These are phyloP conservation scores for Malassezia obtusa DNA, from an alignment of 1,284 basidiomycete genomes.

Conservation along the genomic window DNA sequence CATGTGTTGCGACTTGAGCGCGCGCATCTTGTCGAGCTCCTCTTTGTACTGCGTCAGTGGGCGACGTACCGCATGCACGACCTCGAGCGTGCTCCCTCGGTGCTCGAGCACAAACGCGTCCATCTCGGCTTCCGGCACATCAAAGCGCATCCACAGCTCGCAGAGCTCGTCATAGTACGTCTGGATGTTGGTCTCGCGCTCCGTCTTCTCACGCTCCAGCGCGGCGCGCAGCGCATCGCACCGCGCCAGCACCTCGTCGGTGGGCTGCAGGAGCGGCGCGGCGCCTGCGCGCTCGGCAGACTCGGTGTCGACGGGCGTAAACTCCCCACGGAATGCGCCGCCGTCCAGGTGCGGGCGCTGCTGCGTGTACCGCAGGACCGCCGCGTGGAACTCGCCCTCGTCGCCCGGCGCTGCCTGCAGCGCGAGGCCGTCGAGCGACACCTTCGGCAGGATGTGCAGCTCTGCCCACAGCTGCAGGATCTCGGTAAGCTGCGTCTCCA, in stretches of 20 bases:
- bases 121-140: conserved; percentile 44
- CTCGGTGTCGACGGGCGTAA: conserved; percentile 13
- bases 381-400: conserved; percentile 23
- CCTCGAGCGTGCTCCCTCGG: conserved; percentile 64
- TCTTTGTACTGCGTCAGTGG: conserved; percentile 58
- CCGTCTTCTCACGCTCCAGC: conserved; percentile 35
- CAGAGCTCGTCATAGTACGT: conserved; percentile 43
- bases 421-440: conserved; percentile 19
- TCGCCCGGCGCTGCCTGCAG: conserved; percentile 15
- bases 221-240: conserved; percentile 20
- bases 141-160: conserved; percentile 43
- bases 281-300: conserved; percentile 16
- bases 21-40: conserved; percentile 80
- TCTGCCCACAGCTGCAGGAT: conserved; percentile 43
- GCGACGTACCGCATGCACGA: conserved; percentile 53
- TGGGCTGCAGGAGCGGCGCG: conserved; percentile 18
- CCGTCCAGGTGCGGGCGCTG: conserved; percentile 25
- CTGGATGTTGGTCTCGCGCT: conserved; percentile 39
- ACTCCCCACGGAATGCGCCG: conserved; percentile 25
- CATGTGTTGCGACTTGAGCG: conserved; percentile 78
- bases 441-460: conserved; percentile 26
- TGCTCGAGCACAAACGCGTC: conserved; percentile 44
- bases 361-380: conserved; percentile 30
- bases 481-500: conserved; percentile 28
- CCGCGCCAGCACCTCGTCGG: conserved; percentile 24